Evolutionary conservation across 495 filamentous ascomycete species (phyloP).

Genomic region (Lasiosphaeria miniovina): DNA sequence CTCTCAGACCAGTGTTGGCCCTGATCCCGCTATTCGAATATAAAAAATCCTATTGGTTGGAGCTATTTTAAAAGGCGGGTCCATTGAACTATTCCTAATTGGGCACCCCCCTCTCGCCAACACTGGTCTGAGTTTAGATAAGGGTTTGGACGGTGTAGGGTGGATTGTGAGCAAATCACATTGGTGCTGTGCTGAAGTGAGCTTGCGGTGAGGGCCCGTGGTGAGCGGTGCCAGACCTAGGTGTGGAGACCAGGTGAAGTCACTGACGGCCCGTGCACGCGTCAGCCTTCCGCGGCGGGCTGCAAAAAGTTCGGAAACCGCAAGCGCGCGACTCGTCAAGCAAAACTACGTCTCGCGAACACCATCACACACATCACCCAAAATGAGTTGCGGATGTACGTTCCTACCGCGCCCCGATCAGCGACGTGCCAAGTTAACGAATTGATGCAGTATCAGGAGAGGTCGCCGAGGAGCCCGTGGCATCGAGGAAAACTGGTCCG

Average conservation of each 20-base stretch:
- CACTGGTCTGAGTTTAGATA: too few relatives aligned
- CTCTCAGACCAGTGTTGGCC: too few relatives aligned
- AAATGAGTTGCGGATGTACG: conserved; percentile 74
- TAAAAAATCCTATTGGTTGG: too few relatives aligned
- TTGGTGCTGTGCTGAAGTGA: too few relatives aligned
- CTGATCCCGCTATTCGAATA: too few relatives aligned
- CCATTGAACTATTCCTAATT: too few relatives aligned
- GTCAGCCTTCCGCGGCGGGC: conserved; percentile 7
- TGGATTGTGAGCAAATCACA: too few relatives aligned
- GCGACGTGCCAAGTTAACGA: conserved; percentile 14
- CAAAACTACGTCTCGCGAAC: conserved; percentile 1
- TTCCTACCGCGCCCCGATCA: background rate
- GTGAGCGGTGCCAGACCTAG: background rate
- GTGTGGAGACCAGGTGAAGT: conserved; percentile 3
- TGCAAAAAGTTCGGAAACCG: conserved; percentile 11
- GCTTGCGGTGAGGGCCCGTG: background rate
- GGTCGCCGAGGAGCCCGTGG: conserved; percentile 90
- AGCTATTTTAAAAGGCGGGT: too few relatives aligned
- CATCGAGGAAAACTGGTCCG: conserved; percentile 89
- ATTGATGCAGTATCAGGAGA: conserved; percentile 80
- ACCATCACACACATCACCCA: conserved; percentile 9
- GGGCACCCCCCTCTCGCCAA: too few relatives aligned
- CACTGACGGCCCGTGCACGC: background rate
- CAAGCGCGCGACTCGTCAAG: conserved; percentile 3
- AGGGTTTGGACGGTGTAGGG: too few relatives aligned